Evolutionary conservation across 2,329 filamentous ascomycete species (phyloP).

Genomic region (Fusarium luffae): DNA sequence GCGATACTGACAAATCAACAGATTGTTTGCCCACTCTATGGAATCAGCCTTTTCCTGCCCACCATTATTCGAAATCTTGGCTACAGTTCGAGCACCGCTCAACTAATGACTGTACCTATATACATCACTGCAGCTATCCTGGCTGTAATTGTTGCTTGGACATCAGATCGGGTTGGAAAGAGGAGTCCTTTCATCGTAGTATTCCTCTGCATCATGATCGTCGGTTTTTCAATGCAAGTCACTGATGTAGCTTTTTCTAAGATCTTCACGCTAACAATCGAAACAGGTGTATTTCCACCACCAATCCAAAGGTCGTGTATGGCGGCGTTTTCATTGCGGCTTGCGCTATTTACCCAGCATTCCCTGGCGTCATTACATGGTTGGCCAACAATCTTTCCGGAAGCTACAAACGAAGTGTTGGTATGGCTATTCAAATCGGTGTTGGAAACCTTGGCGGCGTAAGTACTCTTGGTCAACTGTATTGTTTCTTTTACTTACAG

Average conservation of each 20-base stretch:
- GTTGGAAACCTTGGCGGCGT: constrained; percentile 67
- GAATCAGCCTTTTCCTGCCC: constrained; percentile 70
- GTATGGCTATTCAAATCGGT: constrained; percentile 73
- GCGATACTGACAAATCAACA: constrained; percentile 34
- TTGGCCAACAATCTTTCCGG: constrained; percentile 79
- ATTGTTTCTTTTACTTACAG: background rate
- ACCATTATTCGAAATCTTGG: constrained; percentile 71
- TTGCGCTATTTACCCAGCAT: constrained; percentile 81
- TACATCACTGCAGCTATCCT: constrained; percentile 72
- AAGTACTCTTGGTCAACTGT: constrained; percentile 30
- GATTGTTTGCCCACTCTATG: constrained; percentile 65
- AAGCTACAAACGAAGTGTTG: constrained; percentile 71
- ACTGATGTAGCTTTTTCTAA: background rate
- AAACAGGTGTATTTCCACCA: constrained; percentile 65
- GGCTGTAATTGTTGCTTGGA: constrained; percentile 63
- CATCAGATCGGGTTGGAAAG: constrained; percentile 65
- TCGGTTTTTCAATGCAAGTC: constrained; percentile 66
- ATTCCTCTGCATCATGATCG: constrained; percentile 63
- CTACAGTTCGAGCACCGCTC: constrained; percentile 67
- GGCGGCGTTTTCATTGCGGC: constrained; percentile 81
- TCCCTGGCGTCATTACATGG: constrained; percentile 84
- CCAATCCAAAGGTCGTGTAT: constrained; percentile 72
- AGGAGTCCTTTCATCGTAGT: constrained; percentile 66
- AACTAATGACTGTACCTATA: constrained; percentile 72
- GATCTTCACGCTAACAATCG: background rate